Evolutionary conservation across 2,329 filamentous ascomycete species (phyloP), one percentile per base, ranked within the genome.

Genomic region (Calonectria leucothoes): DNA sequence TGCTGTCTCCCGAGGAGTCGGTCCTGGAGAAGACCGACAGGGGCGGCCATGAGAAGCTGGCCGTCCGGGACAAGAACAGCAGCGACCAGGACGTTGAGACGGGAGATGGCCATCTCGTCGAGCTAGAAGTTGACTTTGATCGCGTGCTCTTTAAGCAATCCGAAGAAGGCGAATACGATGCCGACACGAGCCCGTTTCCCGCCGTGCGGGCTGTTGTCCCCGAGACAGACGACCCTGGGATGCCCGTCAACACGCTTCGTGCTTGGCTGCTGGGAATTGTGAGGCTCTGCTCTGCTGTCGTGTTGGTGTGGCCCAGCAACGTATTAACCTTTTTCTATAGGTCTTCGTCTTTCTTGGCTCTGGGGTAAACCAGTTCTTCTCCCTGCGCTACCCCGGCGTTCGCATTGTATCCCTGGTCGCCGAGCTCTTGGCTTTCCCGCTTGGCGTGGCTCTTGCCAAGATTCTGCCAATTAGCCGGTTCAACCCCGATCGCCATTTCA

Each of bases 401-500:
- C 59, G 69, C 8, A 70, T 70, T 37, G 69, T 70, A 35, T 70
- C 69, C 29, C 59, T 70, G n/a, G 61, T 70, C 27, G 69, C 69
- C 29, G 69, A 70, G 42, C 48, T 70, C 27, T 33, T 70, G 37
- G 69, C 69, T 12, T 70, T 66, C 27, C 69, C 69, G n/a, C 35
- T 66, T 29, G 69, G 69, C 8, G 69, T 70, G 31, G 27, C 33
- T 2, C 51, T 70, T 6, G 69, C 69, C 23, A 70, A 70, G 49
- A 23, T 66, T 0, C 23, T 70, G 11, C 69, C 69, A 3, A 66
- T 70, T 29, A 59, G 69, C 17, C 37, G 69, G 15, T 23, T 67
- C 4, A 86, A 87, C 74, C 85, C 84, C 0, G 85, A 70, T 39
- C 69, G 85, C 0, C 83, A 82, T 11, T 86, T 85, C 85, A 82